Evolutionary conservation across 2,329 filamentous ascomycete genomes (phyloP).

Genomic region (Rasamsonia emersonii): DNA sequence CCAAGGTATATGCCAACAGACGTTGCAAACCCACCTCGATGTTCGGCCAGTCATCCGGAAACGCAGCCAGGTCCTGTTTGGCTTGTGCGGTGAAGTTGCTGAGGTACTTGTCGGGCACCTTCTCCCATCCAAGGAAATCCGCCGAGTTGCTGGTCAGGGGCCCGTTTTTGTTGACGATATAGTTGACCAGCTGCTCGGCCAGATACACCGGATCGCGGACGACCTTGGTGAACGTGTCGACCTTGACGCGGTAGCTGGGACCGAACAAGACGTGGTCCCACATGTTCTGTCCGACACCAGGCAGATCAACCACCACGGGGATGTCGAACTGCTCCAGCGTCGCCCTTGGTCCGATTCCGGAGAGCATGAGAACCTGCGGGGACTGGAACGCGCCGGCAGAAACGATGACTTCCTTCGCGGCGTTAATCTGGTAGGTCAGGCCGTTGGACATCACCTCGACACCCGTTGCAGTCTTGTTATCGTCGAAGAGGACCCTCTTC

Average conservation of each 20-base stretch:
- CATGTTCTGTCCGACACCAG: conserved; percentile 30
- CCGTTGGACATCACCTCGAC: conserved; percentile 17
- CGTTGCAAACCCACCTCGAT: conserved; percentile 16
- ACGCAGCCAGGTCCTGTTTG: conserved; percentile 16
- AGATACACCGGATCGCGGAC: conserved; percentile 14
- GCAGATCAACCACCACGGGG: conserved; percentile 8
- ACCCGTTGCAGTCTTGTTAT: conserved; percentile 18
- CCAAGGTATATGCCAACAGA: too few relatives aligned
- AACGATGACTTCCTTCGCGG: conserved; percentile 36
- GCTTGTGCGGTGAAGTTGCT: conserved; percentile 12
- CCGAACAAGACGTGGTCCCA: conserved; percentile 33
- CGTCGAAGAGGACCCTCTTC: conserved; percentile 27
- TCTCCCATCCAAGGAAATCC: conserved; percentile 20
- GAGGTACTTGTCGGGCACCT: conserved; percentile 17
- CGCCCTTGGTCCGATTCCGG: conserved; percentile 21
- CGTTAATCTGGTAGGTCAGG: conserved; percentile 15
- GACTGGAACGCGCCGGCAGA: conserved; percentile 36
- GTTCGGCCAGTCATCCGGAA: conserved; percentile 31
- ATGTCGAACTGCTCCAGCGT: conserved; percentile 22
- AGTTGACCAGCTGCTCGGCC: conserved; percentile 6
- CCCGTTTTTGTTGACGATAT: neutral
- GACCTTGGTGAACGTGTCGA: conserved; percentile 19
- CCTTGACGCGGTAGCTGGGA: conserved; percentile 25
- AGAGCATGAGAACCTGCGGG: conserved; percentile 28
- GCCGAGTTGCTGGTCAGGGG: neutral